Conservation (phyloP, 2,329 filamentous ascomycete genomes). For the Claviceps fusiformis region DNA sequence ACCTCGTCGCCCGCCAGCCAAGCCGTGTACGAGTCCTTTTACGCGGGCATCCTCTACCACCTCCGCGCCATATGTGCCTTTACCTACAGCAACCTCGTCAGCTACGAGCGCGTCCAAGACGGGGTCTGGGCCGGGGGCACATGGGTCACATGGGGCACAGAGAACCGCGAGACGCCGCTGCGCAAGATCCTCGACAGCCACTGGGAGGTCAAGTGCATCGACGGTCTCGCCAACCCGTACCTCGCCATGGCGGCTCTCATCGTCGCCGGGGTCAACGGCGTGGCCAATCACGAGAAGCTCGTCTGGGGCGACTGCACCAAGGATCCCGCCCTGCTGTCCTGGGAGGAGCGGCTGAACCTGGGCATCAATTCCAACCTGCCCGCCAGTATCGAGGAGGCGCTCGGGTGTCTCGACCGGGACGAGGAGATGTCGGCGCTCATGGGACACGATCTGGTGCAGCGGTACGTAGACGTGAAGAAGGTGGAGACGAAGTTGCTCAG, state of each 20-base stretch:
- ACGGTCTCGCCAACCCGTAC: slow-evolving; percentile 70
- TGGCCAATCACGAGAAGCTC: slow-evolving; percentile 22
- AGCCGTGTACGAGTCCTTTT: slow-evolving; percentile 48
- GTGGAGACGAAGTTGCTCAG: slow-evolving; percentile 33
- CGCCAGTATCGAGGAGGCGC: slow-evolving; percentile 35
- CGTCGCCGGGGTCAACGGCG: slow-evolving; percentile 17
- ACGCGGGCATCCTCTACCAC: slow-evolving; percentile 56
- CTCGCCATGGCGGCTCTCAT: slow-evolving; percentile 32
- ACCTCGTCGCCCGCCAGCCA: slow-evolving; percentile 10
- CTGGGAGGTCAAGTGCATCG: slow-evolving; percentile 70
- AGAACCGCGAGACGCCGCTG: slow-evolving; percentile 66
- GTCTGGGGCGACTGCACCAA: slow-evolving; percentile 37
- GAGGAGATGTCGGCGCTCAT: slow-evolving; percentile 30
- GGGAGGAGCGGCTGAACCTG: slow-evolving; percentile 33
- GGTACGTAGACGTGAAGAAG: slow-evolving; percentile 46
- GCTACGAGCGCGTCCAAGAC: slow-evolving; percentile 55
- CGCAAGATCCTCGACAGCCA: slow-evolving; percentile 52
- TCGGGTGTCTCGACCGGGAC: slow-evolving; percentile 37
- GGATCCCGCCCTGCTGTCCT: slow-evolving; percentile 38
- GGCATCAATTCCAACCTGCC: slow-evolving; percentile 44
- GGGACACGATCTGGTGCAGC: slow-evolving; percentile 34
- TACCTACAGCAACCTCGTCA: slow-evolving; percentile 48
- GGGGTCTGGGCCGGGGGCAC: slow-evolving; percentile 67
- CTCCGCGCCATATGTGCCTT: slow-evolving; percentile 56
- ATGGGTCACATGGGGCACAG: slow-evolving; percentile 68